Base-by-base conservation (phyloP, 306 rosid species). In the Corylus americana region DNA sequence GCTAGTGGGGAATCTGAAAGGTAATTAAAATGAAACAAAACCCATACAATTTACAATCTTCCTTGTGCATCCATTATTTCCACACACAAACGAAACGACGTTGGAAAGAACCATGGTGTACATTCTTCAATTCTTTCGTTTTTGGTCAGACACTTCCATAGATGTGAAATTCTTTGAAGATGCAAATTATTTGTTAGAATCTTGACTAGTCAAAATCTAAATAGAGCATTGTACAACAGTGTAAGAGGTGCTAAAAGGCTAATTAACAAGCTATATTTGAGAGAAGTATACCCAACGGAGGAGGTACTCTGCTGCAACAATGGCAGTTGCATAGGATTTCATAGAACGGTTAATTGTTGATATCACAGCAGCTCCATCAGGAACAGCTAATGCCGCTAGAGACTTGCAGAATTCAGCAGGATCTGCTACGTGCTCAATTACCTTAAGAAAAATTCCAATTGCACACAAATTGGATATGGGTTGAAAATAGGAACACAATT, bases 361-460 rank as follows among this genome's bases (percentile, higher is more conserved):
- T 85, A 95, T 71, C 77, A 95, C 74, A 2, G 91, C 90, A 75
- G 98, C 98, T 80, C 98, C 98, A 71, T 86, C 80, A 39, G 94
- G 76, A 74, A 78, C 74, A 42, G 92, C 86, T 76, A 95, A 80
- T 67, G 98, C 94, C 13, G 96, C 73, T 59, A 95, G 87, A 77
- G 98, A 95, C 82, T 89, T 88, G 90, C 97, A 92, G 90, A 94
- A 94, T 63, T 87, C 97, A 59, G 91, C 89, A 81, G 98, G 98
- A 62, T 91, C 81, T n/a, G 97, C 98, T 20, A 93, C 96, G 13
- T 95, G 98, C 90, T 95, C 98, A 75, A 93, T 95, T 55, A 95
- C 97, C 98, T 92, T 66, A 0, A 78, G 55, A 8, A 59, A 58
- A 67, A 68, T 79, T 70, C 77, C 58, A 78, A 50, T 70, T 45